Conservation (phyloP, 805 yeast genomes). For the Candida endomychidarum region DNA sequence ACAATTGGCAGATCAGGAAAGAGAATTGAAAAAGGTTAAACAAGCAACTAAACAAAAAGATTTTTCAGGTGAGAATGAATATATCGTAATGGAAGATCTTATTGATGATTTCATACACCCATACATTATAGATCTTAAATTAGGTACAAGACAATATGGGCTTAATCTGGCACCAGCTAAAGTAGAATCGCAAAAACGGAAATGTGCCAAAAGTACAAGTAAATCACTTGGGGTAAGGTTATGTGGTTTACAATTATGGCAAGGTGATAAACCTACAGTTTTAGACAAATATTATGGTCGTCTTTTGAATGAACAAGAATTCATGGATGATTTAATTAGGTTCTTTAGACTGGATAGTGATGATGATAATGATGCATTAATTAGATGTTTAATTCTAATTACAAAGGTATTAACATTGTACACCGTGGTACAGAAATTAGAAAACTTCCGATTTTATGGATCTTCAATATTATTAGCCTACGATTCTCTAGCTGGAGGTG, state of each 20-base stretch:
- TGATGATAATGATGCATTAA: slow-evolving; percentile 63
- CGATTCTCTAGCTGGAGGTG: too few relatives aligned
- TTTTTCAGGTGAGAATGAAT: slow-evolving; percentile 45
- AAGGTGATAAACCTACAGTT: slow-evolving; percentile 49
- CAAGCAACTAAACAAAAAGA: slow-evolving; percentile 4
- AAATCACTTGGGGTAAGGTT: slow-evolving; percentile 82
- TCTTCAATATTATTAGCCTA: slow-evolving; percentile 86
- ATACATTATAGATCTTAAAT: slow-evolving; percentile 90
- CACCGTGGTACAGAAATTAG: slow-evolving; percentile 51
- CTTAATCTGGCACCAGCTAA: slow-evolving; percentile 80
- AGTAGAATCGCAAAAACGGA: slow-evolving; percentile 73
- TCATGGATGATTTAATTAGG: slow-evolving; percentile 69
- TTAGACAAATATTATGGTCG: slow-evolving; percentile 95
- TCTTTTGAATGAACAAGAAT: slow-evolving; percentile 69
- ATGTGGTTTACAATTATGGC: slow-evolving; percentile 83
- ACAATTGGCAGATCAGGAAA: not conserved
- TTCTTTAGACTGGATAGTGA: slow-evolving; percentile 44
- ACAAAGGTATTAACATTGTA: slow-evolving; percentile 63
- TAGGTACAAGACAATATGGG: slow-evolving; percentile 99
- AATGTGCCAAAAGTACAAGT: slow-evolving; percentile 82
- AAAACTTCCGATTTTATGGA: slow-evolving; percentile 88
- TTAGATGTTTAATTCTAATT: slow-evolving; percentile 63
- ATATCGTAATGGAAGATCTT: slow-evolving; percentile 84
- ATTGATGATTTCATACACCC: slow-evolving; percentile 82
- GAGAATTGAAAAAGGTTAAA: slow-evolving; percentile 1